Conservation (phyloP, 2,329 filamentous ascomycete species). For the Trichophyton benhamiae region DNA sequence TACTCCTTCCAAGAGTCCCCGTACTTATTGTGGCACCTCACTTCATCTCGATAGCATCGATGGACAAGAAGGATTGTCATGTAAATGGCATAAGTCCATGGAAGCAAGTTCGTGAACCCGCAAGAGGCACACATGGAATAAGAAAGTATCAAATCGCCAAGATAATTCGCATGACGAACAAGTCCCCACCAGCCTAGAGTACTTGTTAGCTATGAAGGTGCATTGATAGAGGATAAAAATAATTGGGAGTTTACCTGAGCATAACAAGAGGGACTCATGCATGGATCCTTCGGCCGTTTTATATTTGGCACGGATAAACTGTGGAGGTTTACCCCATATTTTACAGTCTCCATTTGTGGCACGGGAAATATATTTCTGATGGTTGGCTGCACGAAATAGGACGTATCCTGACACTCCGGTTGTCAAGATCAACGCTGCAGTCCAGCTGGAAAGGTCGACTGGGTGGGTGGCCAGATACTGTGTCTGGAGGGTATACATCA, state of each 20-base stretch:
- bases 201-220: background rate
- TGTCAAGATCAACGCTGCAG: conserved; percentile 19
- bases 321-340: conserved; percentile 34
- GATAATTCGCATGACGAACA: conserved; percentile 32
- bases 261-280: conserved; percentile 31
- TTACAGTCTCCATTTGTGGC: conserved; percentile 29
- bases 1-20: conserved; percentile 36
- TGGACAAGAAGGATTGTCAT: conserved; percentile 36
- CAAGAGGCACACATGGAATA: conserved; percentile 34
- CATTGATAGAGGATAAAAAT: background rate
- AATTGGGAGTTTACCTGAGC: conserved; percentile 17
- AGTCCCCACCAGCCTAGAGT: conserved; percentile 30
- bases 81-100: conserved; percentile 37
- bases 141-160: conserved; percentile 30
- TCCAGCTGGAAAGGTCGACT: conserved; percentile 18
- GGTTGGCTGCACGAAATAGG: conserved; percentile 36
- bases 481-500: conserved; percentile 37
- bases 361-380: conserved; percentile 35
- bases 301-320: conserved; percentile 30
- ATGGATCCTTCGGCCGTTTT: conserved; percentile 31
- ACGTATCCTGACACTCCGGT: conserved; percentile 31
- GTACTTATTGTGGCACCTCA: conserved; percentile 35
- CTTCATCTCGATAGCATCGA: conserved; percentile 36
- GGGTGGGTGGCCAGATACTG: conserved; percentile 38
- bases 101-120: conserved; percentile 28